phyloP scores from a whole-genome alignment of 2,329 filamentous ascomycete genomes.

The Metarhizium anisopliae region DNA sequence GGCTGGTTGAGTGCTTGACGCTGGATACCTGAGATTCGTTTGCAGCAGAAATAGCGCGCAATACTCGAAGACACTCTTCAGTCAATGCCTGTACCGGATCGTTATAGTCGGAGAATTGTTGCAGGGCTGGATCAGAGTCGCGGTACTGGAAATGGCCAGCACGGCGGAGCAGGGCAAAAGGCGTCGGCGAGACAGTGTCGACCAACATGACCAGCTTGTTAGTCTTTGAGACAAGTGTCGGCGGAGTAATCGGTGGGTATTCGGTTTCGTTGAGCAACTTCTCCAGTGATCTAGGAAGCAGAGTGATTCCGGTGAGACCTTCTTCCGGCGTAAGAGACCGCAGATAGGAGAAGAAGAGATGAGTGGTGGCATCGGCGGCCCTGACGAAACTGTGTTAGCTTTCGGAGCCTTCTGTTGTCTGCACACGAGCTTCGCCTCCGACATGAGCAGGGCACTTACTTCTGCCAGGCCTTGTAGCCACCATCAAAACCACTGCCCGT shows the following conservation, averaged over 20 bases:
- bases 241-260: conserved; percentile 76
- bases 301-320: conserved; percentile 68
- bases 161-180: conserved; percentile 80
- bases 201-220: conserved; percentile 96
- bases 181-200: conserved; percentile 86
- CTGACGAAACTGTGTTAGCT: conserved; percentile 30
- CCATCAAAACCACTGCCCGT: conserved; percentile 87
- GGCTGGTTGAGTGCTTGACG: conserved; percentile 60
- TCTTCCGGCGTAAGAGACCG: conserved; percentile 80
- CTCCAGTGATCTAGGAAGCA: conserved; percentile 83
- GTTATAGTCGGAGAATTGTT: conserved; percentile 78
- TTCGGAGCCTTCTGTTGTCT: background rate
- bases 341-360: conserved; percentile 96
- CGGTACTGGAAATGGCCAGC: conserved; percentile 94
- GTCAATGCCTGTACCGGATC: conserved; percentile 83
- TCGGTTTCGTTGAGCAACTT: conserved; percentile 86
- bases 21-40: conserved; percentile 76
- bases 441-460: conserved; percentile 36
- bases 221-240: conserved; percentile 68
- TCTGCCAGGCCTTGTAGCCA: conserved; percentile 82
- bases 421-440: background rate
- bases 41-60: conserved; percentile 77
- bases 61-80: conserved; percentile 85
- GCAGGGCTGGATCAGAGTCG: conserved; percentile 75
- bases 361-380: conserved; percentile 89